Conservation (phyloP, 2,329 filamentous ascomycete genomes). For the Bipolaris victoriae region DNA sequence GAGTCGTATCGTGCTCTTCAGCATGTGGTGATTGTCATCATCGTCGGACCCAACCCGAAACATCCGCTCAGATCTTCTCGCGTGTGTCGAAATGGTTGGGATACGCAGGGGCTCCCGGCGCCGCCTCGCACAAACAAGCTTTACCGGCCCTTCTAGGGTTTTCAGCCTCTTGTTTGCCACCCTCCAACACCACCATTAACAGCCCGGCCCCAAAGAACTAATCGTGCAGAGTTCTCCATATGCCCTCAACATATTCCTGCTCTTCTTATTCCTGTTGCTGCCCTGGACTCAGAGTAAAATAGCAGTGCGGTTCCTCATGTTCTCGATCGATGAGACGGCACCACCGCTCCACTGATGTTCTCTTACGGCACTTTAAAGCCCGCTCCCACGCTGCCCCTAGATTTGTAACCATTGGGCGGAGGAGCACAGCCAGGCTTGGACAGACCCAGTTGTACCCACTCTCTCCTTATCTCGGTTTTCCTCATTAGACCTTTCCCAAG, state of each 20-base stretch:
- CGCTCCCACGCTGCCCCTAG: conserved; percentile 30
- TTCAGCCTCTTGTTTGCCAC: conserved; percentile 37
- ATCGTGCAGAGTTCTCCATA: conserved; percentile 2
- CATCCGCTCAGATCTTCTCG: conserved; percentile 19
- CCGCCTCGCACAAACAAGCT: conserved; percentile 30
- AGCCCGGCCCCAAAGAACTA: conserved; percentile 16
- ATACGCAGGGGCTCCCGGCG: conserved; percentile 22
- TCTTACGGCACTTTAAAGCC: conserved; percentile 12
- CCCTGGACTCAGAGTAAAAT: conserved; percentile 6
- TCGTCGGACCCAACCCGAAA: conserved; percentile 20
- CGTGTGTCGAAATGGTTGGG: conserved; percentile 30
- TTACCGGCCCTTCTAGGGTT: conserved; percentile 26
- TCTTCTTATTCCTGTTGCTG: conserved; percentile 4
- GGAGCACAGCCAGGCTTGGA: conserved; percentile 33
- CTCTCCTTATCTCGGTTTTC: conserved; percentile 42
- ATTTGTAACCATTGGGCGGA: conserved; percentile 34
- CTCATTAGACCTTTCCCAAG: conserved; percentile 33
- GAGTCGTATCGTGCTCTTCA: conserved; percentile 5
- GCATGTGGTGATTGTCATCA: conserved; percentile 27
- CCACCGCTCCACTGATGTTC: conserved; percentile 22
- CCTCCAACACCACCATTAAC: conserved; percentile 21
- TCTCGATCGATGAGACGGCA: conserved; percentile 21
- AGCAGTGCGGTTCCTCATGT: conserved; percentile 3
- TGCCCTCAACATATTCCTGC: conserved; percentile 3
- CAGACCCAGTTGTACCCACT: conserved; percentile 45